Evolutionary conservation across 805 yeast species (phyloP).

Genomic region (Yamadazyma philogaea): DNA sequence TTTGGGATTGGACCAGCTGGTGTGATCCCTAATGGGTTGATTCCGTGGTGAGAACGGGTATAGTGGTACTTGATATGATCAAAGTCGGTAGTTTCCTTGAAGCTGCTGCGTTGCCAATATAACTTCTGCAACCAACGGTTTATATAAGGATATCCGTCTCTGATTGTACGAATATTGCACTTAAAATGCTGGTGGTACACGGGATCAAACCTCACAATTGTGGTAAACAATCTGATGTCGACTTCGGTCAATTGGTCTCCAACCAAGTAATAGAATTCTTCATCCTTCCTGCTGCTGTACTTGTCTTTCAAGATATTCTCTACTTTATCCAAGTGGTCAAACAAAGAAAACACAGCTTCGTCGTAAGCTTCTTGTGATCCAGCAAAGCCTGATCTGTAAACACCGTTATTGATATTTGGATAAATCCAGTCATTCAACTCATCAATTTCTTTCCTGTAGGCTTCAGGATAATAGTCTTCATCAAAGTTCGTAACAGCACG

Average conservation of each 20-base stretch:
- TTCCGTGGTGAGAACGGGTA: conserved; percentile 75
- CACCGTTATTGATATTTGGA: conserved; percentile 86
- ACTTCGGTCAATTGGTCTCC: conserved; percentile 82
- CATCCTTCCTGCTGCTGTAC: conserved; percentile 27
- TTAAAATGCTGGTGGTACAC: conserved; percentile 95
- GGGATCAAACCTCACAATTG: conserved; percentile 87
- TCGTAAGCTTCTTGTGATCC: conserved; percentile 81
- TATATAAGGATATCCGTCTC: conserved; percentile 73
- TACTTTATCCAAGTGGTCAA: conserved; percentile 64
- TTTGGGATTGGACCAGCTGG: conserved; percentile 87
- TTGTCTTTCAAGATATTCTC: conserved; percentile 56
- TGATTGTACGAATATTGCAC: conserved; percentile 79
- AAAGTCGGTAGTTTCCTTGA: conserved; percentile 76
- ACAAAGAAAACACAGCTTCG: conserved; percentile 58
- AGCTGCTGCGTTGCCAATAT: conserved; percentile 75
- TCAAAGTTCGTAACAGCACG: conserved; percentile 51
- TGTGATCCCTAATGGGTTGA: conserved; percentile 81
- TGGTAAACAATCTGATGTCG: conserved; percentile 82
- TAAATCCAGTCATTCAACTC: conserved; percentile 79
- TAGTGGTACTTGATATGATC: conserved; percentile 91
- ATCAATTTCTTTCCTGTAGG: conserved; percentile 58
- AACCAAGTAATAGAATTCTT: conserved; percentile 37
- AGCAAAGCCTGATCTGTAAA: conserved; percentile 90
- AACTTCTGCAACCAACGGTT: conserved; percentile 79
- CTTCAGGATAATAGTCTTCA: conserved; percentile 61